Conservation (phyloP, 495 filamentous ascomycete species). For the Aspergillus heteromorphus region DNA sequence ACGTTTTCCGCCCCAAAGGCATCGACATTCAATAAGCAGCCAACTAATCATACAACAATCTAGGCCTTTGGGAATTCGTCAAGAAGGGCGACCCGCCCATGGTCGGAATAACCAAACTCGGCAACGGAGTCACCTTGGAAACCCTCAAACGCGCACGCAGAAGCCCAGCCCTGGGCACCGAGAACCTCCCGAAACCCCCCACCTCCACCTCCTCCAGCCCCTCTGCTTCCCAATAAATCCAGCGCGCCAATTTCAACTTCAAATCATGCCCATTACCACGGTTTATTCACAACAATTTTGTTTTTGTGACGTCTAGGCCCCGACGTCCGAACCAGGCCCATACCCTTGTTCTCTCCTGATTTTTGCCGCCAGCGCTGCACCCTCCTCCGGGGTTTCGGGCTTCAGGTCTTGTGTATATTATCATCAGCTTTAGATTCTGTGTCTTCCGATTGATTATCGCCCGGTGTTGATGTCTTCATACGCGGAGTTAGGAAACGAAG, state of each 20-base stretch:
- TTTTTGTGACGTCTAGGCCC: conserved; percentile 39
- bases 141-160: conserved; percentile 71
- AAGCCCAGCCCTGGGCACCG: conserved; percentile 50
- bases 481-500: conserved; percentile 28
- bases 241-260: conserved; percentile 6
- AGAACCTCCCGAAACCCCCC: conserved; percentile 28
- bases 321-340: conserved; percentile 52
- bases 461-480: conserved; percentile 18
- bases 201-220: conserved; percentile 35
- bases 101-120: conserved; percentile 90
- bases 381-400: conserved; percentile 30
- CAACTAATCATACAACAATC: conserved; percentile 18
- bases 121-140: conserved; percentile 71
- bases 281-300: conserved; percentile 10
- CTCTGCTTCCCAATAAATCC: conserved; percentile 36
- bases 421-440: conserved; percentile 33
- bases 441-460: conserved; percentile 13
- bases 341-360: conserved; percentile 55
- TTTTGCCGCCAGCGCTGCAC: conserved; percentile 30
- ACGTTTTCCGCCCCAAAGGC: conserved; percentile 23
- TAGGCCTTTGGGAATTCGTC: conserved; percentile 90
- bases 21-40: background rate
- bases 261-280: conserved; percentile 9
- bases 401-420: conserved; percentile 43
- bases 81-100: conserved; percentile 86